Evolutionary conservation across 208 protist genomes (phyloP).

Genomic region (Zelonia costaricensis): DNA sequence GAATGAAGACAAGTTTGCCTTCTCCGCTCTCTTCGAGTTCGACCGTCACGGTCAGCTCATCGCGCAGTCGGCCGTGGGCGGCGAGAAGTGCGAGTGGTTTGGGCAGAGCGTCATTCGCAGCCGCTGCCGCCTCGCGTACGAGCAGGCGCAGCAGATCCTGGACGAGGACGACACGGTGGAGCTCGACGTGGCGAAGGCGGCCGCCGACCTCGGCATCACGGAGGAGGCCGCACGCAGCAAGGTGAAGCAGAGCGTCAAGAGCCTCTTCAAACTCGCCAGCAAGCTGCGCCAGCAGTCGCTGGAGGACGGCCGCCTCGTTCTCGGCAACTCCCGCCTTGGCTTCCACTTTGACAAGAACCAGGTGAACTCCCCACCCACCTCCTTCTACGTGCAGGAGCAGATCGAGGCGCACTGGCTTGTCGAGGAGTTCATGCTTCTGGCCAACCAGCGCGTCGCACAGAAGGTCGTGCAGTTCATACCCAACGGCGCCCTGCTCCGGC

Average conservation of each 20-base stretch:
- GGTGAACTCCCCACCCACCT: constrained; percentile 34
- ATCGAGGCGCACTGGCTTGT: constrained; percentile 90
- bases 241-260: constrained; percentile 51
- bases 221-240: constrained; percentile 19
- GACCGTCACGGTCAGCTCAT: constrained; percentile 65
- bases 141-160: constrained; percentile 82
- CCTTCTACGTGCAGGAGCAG: constrained; percentile 50
- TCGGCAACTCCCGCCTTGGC: constrained; percentile 50
- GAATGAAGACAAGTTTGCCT: constrained; percentile 84
- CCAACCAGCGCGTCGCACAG: constrained; percentile 86
- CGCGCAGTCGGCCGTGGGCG: constrained; percentile 35
- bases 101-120: constrained; percentile 89
- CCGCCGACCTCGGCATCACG: constrained; percentile 10
- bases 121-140: constrained; percentile 83
- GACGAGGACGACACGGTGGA: constrained; percentile 38
- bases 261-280: constrained; percentile 60
- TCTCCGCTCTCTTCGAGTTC: constrained; percentile 86
- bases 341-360: constrained; percentile 66
- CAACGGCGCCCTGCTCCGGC: constrained; percentile 76
- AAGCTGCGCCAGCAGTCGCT: constrained; percentile 56
- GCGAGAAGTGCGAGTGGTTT: constrained; percentile 66
- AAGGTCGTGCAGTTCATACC: constrained; percentile 86
- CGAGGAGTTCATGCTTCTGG: constrained; percentile 94
- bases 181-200: constrained; percentile 38
- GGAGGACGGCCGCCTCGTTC: constrained; percentile 49